Evolutionary conservation across 2,329 filamentous ascomycete species (phyloP).

Genomic region (Talaromyces amestolkiae): DNA sequence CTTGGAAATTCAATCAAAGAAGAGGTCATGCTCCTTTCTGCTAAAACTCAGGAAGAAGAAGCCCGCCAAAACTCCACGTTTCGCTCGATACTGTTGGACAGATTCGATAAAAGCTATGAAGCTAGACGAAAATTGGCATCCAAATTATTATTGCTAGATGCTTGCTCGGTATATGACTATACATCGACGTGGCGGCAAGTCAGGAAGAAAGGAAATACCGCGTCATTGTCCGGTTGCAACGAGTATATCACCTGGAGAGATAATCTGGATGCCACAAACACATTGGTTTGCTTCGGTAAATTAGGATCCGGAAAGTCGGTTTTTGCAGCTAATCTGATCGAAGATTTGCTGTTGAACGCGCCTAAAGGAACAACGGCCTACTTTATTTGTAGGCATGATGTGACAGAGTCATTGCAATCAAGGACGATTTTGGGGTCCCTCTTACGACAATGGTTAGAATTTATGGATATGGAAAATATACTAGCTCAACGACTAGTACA

Average conservation of each 20-base stretch:
- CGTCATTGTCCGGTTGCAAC: neutral
- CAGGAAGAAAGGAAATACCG: neutral
- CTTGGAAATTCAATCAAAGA: slow-evolving; percentile 2
- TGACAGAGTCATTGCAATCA: slow-evolving; percentile 4
- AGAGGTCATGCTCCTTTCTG: neutral
- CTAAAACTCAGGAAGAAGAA: slow-evolving; percentile 2
- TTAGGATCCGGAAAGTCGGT: neutral
- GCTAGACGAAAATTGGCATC: neutral
- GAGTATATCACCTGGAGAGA: neutral
- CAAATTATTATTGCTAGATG: neutral
- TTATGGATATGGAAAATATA: neutral
- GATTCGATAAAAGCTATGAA: neutral
- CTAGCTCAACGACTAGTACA: neutral
- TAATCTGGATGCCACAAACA: neutral
- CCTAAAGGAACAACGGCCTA: neutral
- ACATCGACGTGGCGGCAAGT: neutral
- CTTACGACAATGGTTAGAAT: neutral
- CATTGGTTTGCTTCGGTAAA: neutral
- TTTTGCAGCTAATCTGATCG: neutral
- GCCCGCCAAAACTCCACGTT: slow-evolving; percentile 3
- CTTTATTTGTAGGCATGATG: slow-evolving; percentile 10
- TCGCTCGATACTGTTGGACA: slow-evolving; percentile 1
- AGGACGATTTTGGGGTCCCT: slow-evolving; percentile 7
- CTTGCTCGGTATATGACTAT: neutral
- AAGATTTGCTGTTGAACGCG: neutral